These are phyloP conservation scores for Syncephalastrum sp. DNA, from an alignment of 371 early-diverging fungal species.

Conservation along the genomic window DNA sequence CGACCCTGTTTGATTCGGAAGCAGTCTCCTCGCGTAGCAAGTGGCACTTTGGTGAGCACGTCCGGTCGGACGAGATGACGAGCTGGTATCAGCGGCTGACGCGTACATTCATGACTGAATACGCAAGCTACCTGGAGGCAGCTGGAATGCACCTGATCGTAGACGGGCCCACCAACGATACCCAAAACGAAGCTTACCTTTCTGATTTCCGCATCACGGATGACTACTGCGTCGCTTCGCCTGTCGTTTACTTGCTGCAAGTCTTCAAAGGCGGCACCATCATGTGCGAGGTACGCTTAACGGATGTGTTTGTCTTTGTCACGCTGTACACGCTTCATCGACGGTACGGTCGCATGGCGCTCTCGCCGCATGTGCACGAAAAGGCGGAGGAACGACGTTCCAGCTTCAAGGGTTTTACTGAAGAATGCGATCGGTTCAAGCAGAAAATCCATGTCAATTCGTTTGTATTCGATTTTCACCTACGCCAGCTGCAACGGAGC, in stretches of 20 bases:
- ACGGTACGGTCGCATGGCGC: conserved; percentile 53
- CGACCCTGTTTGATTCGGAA: conserved; percentile 6
- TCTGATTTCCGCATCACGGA: conserved; percentile 37
- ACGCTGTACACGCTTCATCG: conserved; percentile 74
- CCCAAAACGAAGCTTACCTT: conserved; percentile 25
- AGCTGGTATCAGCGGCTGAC: conserved; percentile 63
- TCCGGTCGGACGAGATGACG: conserved; percentile 18
- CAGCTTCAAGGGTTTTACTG: conserved; percentile 61
- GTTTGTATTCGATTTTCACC: conserved; percentile 80
- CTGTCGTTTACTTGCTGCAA: conserved; percentile 67
- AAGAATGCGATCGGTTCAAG: conserved; percentile 71
- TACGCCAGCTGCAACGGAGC: conserved; percentile 64
- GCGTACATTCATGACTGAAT: conserved; percentile 60
- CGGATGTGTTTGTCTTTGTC: conserved; percentile 69
- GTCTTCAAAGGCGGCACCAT: conserved; percentile 66
- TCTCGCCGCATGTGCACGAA: conserved; percentile 47
- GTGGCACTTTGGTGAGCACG: conserved; percentile 5
- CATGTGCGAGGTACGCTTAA: conserved; percentile 73
- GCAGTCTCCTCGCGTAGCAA: not conserved
- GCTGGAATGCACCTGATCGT: conserved; percentile 70
- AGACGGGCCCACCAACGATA: conserved; percentile 23
- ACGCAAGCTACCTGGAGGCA: conserved; percentile 64
- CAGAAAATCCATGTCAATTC: conserved; percentile 76
- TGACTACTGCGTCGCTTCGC: conserved; percentile 38
- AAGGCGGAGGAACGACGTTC: conserved; percentile 49